Base-by-base conservation (phyloP, 148 eudicot genomes). In the Oxyria digyna region DNA sequence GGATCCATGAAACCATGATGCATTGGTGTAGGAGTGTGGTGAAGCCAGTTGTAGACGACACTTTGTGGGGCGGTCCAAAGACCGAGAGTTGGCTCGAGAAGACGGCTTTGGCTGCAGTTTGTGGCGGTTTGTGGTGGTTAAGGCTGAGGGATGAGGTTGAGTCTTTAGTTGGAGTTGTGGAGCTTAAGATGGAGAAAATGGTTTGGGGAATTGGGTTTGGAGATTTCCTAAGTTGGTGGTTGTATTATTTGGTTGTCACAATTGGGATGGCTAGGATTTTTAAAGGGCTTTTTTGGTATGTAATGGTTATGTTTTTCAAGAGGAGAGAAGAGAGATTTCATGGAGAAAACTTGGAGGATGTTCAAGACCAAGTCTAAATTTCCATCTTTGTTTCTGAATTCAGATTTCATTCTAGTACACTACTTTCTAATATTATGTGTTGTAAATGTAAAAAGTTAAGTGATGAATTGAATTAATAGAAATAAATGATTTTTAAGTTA, bases 201-300 rank as follows among this genome's bases (percentile, higher is more conserved):
- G 67, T 68, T 74, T 74, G 81, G 10, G 76, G 80, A 12, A 71
- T 84, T 75, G 89, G 81, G 21, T 48, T 87, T 50, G 85, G 76
- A 66, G 96, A 92, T 72, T 86, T 83, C 73, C 59, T 84, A 15
- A 87, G 95, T n/a, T 85, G 88, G 82, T 85, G 89, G 93, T 75
- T 91, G 85, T 91, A 82, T 81, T 89, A 85, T 66, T 40, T 89
- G 73, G 78, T 81, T 20, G 87, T 83, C 55, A 78, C 78, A 7
- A 81, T 89, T 77, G 97, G 97, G 17, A 45, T 89, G 69, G 81
- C 85, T 43, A 81, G 85, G 81, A 71, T 85, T 68, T 70, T 87
- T 0, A 91, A 78, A 69, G 78, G 79, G 1, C 18, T 78, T n/a
- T 10, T 85, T 40, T 82, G 87, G 83, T 8, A 80, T 10, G 78